Percentiles rank a stretch among this genome's conserved stretches.
These are phyloP conservation scores for Orychophragmus violaceus DNA, from an alignment of 345 rosid species.

Conservation along the genomic window DNA sequence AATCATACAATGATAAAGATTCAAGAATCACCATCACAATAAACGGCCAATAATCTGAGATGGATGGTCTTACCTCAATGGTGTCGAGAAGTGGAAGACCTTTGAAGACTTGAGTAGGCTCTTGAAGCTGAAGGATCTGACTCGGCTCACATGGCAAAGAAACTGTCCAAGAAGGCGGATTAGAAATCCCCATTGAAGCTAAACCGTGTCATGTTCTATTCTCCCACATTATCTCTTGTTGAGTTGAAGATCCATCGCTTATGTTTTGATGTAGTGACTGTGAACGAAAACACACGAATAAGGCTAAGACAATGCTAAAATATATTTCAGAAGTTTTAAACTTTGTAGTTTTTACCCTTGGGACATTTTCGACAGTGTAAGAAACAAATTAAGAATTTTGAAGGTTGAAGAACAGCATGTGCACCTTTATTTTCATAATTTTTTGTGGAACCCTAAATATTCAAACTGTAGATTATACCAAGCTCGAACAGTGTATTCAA, in stretches of 20 bases:
- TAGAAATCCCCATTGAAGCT: constrained; percentile 22
- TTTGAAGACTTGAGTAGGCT: constrained; percentile 24
- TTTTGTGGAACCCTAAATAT: too few relatives aligned
- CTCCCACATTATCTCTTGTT: constrained; percentile 10
- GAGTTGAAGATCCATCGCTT: constrained; percentile 10
- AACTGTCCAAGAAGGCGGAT: constrained; percentile 29
- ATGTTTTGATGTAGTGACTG: too few relatives aligned
- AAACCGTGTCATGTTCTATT: constrained; percentile 12
- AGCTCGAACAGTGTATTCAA: too few relatives aligned
- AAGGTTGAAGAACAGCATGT: too few relatives aligned
- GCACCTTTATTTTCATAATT: too few relatives aligned
- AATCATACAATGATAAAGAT: not conserved
- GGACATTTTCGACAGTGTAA: too few relatives aligned
- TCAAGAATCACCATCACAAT: not conserved
- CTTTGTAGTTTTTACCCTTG: constrained; percentile 4
- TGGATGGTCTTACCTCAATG: constrained; percentile 18
- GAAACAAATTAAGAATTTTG: too few relatives aligned
- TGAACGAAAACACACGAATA: not conserved
- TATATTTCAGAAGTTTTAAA: not conserved
- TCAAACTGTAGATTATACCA: too few relatives aligned
- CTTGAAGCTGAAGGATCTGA: constrained; percentile 19
- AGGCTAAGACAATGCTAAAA: not conserved
- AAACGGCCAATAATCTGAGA: not conserved
- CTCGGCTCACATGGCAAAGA: constrained; percentile 20
- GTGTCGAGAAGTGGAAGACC: constrained; percentile 27